Evolutionary conservation across 306 rosid genomes (phyloP), one percentile per base, ranked within the genome.

Genomic region (Castanea sativa): DNA sequence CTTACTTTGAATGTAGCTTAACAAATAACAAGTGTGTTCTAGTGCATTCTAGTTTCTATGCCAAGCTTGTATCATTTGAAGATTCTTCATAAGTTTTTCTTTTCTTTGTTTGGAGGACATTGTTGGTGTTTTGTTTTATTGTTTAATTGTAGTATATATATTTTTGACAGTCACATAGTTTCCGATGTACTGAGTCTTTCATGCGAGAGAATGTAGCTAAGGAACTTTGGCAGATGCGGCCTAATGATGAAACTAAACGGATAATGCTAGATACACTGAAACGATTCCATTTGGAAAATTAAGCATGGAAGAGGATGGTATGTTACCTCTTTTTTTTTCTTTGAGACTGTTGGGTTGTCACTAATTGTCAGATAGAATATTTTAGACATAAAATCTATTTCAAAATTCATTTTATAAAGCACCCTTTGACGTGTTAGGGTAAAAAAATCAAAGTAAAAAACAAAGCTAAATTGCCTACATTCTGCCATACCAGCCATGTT

Each of bases 181-280:
- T 86, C 67, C 89, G 87, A 10, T 92, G 99, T 20, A 91, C 93
- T 6, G 97, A 92, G 82, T 95, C 96, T 68, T 95, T 95, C 85
- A 92, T 95, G 97, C 80, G 84, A 84, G 96, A 92, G 76, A 92
- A 92, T 81, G 99, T 95, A 69, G 96, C 88, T 59, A 89, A 73
- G 81, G 98, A 92, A 83, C 90, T 95, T 74, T 87, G 52, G 56
- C 91, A 90, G 45, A 78, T 92, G 91, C 86, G 78, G 60, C 86
- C 97, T 19, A 70, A 88, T 72, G 94, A 91, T 15, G 81, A 85
- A 80, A 83, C 88, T 67, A 92, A 91, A 75, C 83, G 57, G 9
- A 92, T 92, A 85, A 95, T 90, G 94, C 38, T 95, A 45, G 96
- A 86, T 65, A 91, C 91, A 51, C 83, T 94, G 82, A 92, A 91